Evolutionary conservation across 139 green algal genomes (phyloP).

Genomic region (Chloropicon primus): DNA sequence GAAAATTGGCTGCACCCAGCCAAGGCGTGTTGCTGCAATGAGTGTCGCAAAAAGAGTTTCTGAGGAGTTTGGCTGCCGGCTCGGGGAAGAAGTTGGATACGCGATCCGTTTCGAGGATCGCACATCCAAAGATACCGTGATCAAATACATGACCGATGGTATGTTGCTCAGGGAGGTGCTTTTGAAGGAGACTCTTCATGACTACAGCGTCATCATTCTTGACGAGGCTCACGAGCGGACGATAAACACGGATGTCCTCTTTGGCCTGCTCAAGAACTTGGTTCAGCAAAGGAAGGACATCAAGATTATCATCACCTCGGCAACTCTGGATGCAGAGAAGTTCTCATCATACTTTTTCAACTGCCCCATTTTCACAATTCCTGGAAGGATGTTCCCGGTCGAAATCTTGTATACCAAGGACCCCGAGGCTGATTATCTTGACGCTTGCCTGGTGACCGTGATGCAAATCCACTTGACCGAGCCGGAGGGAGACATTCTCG

Average conservation of each 20-base stretch:
- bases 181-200: constrained; percentile 63
- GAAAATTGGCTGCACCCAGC: constrained; percentile 88
- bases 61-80: constrained; percentile 72
- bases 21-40: constrained; percentile 89
- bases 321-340: constrained; percentile 92
- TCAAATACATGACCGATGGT: constrained; percentile 97
- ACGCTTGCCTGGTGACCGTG: constrained; percentile 88
- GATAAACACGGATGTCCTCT: constrained; percentile 94
- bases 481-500: constrained; percentile 69
- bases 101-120: constrained; percentile 95
- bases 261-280: constrained; percentile 89
- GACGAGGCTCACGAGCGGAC: constrained; percentile 97
- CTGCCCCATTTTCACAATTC: constrained; percentile 82
- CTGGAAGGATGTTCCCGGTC: constrained; percentile 67
- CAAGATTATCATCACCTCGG: constrained; percentile 75
- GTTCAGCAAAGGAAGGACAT: constrained; percentile 18
- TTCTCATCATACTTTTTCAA: constrained; percentile 91
- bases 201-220: constrained; percentile 79
- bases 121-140: constrained; percentile 70
- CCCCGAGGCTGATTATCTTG: constrained; percentile 83
- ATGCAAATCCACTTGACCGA: constrained; percentile 85
- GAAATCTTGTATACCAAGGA: constrained; percentile 65
- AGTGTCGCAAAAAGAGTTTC: constrained; percentile 86
- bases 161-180: constrained; percentile 92
- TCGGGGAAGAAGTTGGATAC: constrained; percentile 87